phyloP scores from a whole-genome alignment of 2,329 filamentous ascomycete species.

The Incumbomyces delicatus region DNA sequence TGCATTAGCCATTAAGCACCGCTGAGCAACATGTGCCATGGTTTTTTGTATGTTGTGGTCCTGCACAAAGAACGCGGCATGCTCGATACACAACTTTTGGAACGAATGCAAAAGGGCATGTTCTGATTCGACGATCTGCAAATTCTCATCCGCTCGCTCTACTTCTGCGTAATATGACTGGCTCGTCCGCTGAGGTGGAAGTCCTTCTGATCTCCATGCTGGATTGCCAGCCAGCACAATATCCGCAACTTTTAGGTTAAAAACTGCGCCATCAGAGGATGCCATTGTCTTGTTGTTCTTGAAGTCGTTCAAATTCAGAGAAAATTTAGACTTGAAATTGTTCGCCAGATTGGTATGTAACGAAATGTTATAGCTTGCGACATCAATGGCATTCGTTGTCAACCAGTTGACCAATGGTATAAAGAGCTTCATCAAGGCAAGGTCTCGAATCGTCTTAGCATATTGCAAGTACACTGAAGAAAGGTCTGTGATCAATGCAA shows the following conservation, averaged over 20 bases:
- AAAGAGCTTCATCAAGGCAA: constrained; percentile 58
- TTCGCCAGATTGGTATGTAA: constrained; percentile 74
- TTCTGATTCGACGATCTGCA: constrained; percentile 87
- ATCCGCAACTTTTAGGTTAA: constrained; percentile 66
- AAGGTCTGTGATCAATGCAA: constrained; percentile 75
- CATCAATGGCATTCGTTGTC: constrained; percentile 63
- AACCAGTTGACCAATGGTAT: constrained; percentile 70
- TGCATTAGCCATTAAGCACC: constrained; percentile 71
- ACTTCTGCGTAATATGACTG: constrained; percentile 64
- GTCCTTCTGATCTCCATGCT: constrained; percentile 65
- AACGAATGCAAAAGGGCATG: constrained; percentile 68
- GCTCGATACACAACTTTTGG: constrained; percentile 77
- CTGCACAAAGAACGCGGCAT: constrained; percentile 53
- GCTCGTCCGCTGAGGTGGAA: background rate
- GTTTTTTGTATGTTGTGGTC: constrained; percentile 53
- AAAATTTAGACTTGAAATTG: constrained; percentile 75
- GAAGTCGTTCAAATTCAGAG: constrained; percentile 65
- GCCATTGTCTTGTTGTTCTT: constrained; percentile 62
- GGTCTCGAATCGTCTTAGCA: constrained; percentile 64
- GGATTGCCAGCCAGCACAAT: constrained; percentile 67
- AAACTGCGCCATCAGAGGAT: constrained; percentile 64
- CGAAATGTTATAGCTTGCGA: constrained; percentile 78
- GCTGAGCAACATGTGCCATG: constrained; percentile 63
- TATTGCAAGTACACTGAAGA: constrained; percentile 86
- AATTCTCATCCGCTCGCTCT: constrained; percentile 74